Conservation (phyloP, 2,329 filamentous ascomycete species). For the Sarocladium kiliense region DNA sequence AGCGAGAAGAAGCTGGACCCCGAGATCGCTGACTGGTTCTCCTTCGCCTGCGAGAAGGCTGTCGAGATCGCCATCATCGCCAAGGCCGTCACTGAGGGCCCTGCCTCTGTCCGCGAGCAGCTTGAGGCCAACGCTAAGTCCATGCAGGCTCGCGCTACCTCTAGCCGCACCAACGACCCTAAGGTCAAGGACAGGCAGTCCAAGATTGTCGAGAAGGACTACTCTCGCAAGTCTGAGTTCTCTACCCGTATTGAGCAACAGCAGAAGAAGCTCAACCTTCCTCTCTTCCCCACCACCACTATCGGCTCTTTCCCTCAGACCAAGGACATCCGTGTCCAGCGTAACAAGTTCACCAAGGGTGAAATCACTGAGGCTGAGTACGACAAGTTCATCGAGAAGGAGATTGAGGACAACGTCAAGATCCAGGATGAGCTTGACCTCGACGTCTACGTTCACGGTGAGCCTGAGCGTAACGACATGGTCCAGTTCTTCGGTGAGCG, state of each 20-base stretch:
- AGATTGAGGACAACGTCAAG: slow-evolving; percentile 92
- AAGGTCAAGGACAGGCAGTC: slow-evolving; percentile 95
- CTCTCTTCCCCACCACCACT: slow-evolving; percentile 97
- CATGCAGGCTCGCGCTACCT: slow-evolving; percentile 83
- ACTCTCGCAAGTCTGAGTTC: slow-evolving; percentile 92
- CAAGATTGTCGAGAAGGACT: slow-evolving; percentile 76
- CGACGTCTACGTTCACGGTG: slow-evolving; percentile 96
- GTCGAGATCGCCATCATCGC: slow-evolving; percentile 86
- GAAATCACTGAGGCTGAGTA: slow-evolving; percentile 91
- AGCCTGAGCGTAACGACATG: slow-evolving; percentile 99
- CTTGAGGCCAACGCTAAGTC: slow-evolving; percentile 98
- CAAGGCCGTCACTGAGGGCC: slow-evolving; percentile 93
- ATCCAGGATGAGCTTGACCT: slow-evolving; percentile 97
- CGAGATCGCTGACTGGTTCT: slow-evolving; percentile 97
- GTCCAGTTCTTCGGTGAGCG: slow-evolving; percentile 99
- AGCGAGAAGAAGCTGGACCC: slow-evolving; percentile 97
- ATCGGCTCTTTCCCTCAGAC: slow-evolving; percentile 99
- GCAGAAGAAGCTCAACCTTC: slow-evolving; percentile 87
- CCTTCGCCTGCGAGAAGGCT: slow-evolving; percentile 94
- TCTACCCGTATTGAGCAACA: slow-evolving; percentile 78
- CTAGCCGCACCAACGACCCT: slow-evolving; percentile 93
- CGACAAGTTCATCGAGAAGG: slow-evolving; percentile 98
- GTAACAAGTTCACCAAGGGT: slow-evolving; percentile 98
- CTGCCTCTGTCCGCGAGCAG: slow-evolving; percentile 77
- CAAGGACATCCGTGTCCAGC: slow-evolving; percentile 93